phyloP scores from a whole-genome alignment of 2,329 filamentous ascomycete species.

The Ceratocystis papillata region DNA sequence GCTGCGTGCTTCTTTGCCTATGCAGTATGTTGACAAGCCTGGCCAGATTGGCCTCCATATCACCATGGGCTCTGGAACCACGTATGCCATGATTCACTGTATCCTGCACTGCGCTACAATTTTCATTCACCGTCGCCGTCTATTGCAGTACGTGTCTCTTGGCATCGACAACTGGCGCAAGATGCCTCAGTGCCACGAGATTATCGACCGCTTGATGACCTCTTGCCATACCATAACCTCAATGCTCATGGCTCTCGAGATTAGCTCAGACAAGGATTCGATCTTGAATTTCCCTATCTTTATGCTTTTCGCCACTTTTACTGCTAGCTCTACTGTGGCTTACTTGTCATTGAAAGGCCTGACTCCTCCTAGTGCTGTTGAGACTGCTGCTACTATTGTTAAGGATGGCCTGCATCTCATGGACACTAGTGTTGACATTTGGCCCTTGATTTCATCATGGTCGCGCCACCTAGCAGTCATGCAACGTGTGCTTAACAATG shows the following conservation, averaged over 20 bases:
- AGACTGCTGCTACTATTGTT: conserved; percentile 48
- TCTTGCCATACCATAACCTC: conserved; percentile 50
- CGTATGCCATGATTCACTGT: conserved; percentile 52
- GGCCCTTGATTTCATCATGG: conserved; percentile 50
- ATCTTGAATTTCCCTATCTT: conserved; percentile 53
- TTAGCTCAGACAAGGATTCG: conserved; percentile 46
- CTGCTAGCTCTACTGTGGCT: conserved; percentile 49
- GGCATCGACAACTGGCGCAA: conserved; percentile 44
- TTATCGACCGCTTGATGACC: conserved; percentile 47
- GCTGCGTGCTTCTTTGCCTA: conserved; percentile 44
- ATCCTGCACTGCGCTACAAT: conserved; percentile 51
- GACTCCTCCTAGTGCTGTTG: conserved; percentile 45
- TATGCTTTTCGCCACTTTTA: conserved; percentile 53
- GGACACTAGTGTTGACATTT: conserved; percentile 48
- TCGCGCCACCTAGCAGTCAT: conserved; percentile 50
- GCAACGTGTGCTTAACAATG: conserved; percentile 49
- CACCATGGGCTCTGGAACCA: conserved; percentile 53
- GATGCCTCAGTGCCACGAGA: conserved; percentile 41
- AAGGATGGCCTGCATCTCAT: conserved; percentile 49
- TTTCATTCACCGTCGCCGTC: conserved; percentile 49
- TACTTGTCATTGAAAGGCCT: conserved; percentile 53
- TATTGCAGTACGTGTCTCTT: conserved; percentile 47
- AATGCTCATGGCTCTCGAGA: conserved; percentile 45
- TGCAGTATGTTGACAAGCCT: conserved; percentile 51
- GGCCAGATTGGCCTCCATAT: conserved; percentile 52